These are phyloP conservation scores for Penicillium verhagenii DNA, from an alignment of 495 filamentous ascomycete genomes.

Conservation along the genomic window DNA sequence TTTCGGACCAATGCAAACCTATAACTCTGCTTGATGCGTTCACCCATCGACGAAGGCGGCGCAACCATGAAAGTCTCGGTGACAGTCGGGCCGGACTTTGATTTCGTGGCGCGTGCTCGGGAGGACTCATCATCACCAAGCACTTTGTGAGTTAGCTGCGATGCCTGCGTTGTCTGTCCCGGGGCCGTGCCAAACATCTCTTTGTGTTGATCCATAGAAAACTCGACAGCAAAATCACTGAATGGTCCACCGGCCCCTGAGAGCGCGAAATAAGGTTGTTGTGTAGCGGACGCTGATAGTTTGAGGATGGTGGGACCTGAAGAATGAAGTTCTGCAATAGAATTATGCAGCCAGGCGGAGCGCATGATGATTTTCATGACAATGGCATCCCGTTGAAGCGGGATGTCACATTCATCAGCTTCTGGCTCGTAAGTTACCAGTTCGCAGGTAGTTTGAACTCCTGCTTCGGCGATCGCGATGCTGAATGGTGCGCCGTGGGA, in stretches of 20 bases:
- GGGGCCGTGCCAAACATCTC: conserved; percentile 11
- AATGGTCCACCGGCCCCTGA: conserved; percentile 67
- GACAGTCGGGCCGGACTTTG: conserved; percentile 42
- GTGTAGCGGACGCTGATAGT: conserved; percentile 58
- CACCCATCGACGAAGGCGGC: conserved; percentile 43
- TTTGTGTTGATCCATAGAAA: conserved; percentile 65
- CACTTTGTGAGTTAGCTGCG: conserved; percentile 25
- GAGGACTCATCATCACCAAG: conserved; percentile 40
- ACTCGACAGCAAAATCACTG: conserved; percentile 81
- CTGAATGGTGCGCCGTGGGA: conserved; percentile 70
- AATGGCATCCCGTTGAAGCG: conserved; percentile 73
- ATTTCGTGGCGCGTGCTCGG: conserved; percentile 44
- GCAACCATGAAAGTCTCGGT: conserved; percentile 51
- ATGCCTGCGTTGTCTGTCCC: conserved; percentile 9
- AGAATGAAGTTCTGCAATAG: conserved; percentile 77
- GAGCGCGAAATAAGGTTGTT: conserved; percentile 70
- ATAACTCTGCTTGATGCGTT: conserved; percentile 53
- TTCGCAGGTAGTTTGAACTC: conserved; percentile 88
- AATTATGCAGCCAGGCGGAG: conserved; percentile 76
- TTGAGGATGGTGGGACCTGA: conserved; percentile 63
- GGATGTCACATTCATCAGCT: conserved; percentile 67
- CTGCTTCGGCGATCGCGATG: conserved; percentile 77
- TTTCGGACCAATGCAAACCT: conserved; percentile 82
- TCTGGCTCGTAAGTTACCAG: conserved; percentile 83
- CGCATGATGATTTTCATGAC: conserved; percentile 95